Evolutionary conservation across 2,329 filamentous ascomycete genomes (phyloP).

Genomic region (Mariannaea sp.): DNA sequence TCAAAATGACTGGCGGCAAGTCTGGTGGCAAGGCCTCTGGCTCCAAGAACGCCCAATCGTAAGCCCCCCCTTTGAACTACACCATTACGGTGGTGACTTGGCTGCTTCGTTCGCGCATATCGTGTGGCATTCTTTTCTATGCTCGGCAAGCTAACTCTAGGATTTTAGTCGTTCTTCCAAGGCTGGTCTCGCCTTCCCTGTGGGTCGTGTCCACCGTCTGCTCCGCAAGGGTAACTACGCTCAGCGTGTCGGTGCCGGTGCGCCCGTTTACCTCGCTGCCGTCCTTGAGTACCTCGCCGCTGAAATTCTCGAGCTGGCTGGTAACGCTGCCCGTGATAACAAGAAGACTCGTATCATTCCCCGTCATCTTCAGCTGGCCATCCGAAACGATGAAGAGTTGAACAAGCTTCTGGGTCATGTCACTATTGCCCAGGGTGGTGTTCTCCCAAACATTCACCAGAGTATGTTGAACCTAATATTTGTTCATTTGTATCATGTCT

Average conservation of each 20-base stretch:
- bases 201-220: constrained; percentile 99
- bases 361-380: constrained; percentile 97
- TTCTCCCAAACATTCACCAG: constrained; percentile 95
- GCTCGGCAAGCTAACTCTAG: constrained; percentile 14
- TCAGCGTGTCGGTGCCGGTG: constrained; percentile 98
- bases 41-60: constrained; percentile 99
- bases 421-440: constrained; percentile 96
- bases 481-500: constrained; percentile 31
- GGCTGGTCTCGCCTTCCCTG: constrained; percentile 97
- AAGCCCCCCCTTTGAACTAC: constrained; percentile 49
- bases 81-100: constrained; percentile 43
- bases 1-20: constrained; percentile 99
- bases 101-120: too few relatives aligned
- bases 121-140: neutral
- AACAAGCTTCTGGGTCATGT: constrained; percentile 98
- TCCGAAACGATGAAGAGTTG: constrained; percentile 99
- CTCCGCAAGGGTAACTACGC: constrained; percentile 99
- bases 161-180: constrained; percentile 88
- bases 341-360: constrained; percentile 99
- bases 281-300: constrained; percentile 98
- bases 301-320: constrained; percentile 98
- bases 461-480: constrained; percentile 72
- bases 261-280: constrained; percentile 94
- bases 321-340: constrained; percentile 98
- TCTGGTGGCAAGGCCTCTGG: constrained; percentile 99